Evolutionary conservation across 2,329 filamentous ascomycete genomes (phyloP).

Genomic region (Alternaria sp.): DNA sequence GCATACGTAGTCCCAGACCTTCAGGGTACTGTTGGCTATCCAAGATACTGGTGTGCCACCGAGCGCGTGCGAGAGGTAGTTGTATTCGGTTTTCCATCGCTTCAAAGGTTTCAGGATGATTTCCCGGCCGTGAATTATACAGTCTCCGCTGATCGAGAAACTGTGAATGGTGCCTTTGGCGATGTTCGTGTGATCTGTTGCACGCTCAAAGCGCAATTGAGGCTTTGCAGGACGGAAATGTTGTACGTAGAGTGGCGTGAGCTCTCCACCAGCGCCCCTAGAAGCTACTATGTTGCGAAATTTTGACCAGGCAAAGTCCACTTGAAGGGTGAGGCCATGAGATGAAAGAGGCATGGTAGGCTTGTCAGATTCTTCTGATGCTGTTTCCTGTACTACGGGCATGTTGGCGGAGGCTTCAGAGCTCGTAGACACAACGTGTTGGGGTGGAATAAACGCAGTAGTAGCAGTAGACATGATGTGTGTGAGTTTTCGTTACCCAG

Average conservation of each 20-base stretch:
- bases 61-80: slow-evolving; percentile 29
- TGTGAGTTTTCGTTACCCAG: neutral
- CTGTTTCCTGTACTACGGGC: neutral
- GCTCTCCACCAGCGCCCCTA: slow-evolving; percentile 14
- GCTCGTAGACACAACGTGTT: neutral
- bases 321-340: slow-evolving; percentile 23
- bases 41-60: slow-evolving; percentile 19
- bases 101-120: slow-evolving; percentile 29
- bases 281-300: slow-evolving; percentile 29
- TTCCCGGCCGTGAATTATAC: slow-evolving; percentile 22
- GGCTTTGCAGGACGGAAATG: slow-evolving; percentile 31
- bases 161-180: slow-evolving; percentile 27
- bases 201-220: slow-evolving; percentile 25
- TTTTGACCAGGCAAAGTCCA: slow-evolving; percentile 32
- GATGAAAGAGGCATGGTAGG: neutral
- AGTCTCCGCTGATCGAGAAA: slow-evolving; percentile 27
- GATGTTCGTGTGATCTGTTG: slow-evolving; percentile 8
- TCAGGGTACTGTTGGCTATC: slow-evolving; percentile 26
- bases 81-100: slow-evolving; percentile 31
- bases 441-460: neutral
- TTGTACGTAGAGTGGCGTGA: slow-evolving; percentile 29
- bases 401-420: neutral
- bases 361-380: neutral
- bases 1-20: slow-evolving; percentile 33
- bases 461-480: neutral